Percentiles rank a stretch among this genome's conserved stretches.
These are phyloP conservation scores for Globisporangium cederbergense DNA, from an alignment of 352 stramenopile genomes.

Conservation along the genomic window DNA sequence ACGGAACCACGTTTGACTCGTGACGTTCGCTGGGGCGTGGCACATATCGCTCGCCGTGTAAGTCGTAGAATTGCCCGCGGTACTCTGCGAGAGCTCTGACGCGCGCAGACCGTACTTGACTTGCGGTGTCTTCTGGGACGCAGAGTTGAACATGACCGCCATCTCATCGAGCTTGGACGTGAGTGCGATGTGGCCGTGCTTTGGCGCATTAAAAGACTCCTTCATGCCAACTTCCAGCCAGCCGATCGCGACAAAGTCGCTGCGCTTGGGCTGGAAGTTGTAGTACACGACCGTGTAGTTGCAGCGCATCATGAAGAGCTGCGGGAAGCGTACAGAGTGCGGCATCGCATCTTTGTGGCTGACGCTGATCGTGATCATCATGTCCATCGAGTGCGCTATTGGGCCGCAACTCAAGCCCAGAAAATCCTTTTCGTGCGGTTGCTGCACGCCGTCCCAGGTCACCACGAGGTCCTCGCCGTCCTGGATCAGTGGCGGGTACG, in stretches of 20 bases:
- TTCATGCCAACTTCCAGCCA: conserved; percentile 42
- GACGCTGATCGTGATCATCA: conserved; percentile 35
- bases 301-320: conserved; percentile 71
- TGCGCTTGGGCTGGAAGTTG: conserved; percentile 24
- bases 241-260: conserved; percentile 25
- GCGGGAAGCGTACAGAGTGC: conserved; percentile 53
- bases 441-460: conserved; percentile 46
- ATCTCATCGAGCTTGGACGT: conserved; percentile 49
- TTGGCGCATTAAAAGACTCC: conserved; percentile 49
- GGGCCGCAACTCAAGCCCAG: conserved; percentile 67
- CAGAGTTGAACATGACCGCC: conserved; percentile 73
- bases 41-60: conserved; percentile 74
- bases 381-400: conserved; percentile 44
- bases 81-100: conserved; percentile 20
- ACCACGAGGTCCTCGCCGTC: conserved; percentile 76
- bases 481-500: conserved; percentile 27
- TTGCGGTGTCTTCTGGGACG: conserved; percentile 36
- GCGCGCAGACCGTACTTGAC: conserved; percentile 38
- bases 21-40: conserved; percentile 52
- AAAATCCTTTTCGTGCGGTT: conserved; percentile 57
- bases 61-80: conserved; percentile 46
- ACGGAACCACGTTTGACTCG: conserved; percentile 65
- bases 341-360: conserved; percentile 45
- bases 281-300: conserved; percentile 66
- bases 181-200: conserved; percentile 71